These are phyloP conservation scores for Fomitopsis pinicola DNA, from an alignment of 1,284 basidiomycete genomes.

Conservation along the genomic window DNA sequence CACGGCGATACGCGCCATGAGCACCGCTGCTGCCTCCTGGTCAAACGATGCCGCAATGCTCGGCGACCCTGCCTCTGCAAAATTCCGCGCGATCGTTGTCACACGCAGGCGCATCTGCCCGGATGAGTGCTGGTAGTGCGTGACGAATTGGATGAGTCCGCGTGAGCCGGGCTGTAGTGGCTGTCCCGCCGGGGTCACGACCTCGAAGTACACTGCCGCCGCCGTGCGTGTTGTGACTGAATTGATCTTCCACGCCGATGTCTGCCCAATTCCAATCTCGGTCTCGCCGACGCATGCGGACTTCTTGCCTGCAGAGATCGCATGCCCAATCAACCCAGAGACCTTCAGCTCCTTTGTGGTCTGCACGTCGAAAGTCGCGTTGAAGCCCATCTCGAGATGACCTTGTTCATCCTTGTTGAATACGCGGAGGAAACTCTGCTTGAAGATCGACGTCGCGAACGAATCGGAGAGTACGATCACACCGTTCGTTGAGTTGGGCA, in stretches of 20 bases:
- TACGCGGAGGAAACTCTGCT: conserved; percentile 93
- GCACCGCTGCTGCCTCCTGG: conserved; percentile 96
- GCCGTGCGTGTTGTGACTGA: conserved; percentile 86
- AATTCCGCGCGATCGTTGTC: conserved; percentile 95
- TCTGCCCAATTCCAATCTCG: conserved; percentile 98
- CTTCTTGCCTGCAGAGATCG: conserved; percentile 96
- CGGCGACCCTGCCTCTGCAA: conserved; percentile 94
- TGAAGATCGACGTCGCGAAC: conserved; percentile 98
- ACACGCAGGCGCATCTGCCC: conserved; percentile 94
- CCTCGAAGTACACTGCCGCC: conserved; percentile 96
- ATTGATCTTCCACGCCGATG: conserved; percentile 99
- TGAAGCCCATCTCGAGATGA: conserved; percentile 96
- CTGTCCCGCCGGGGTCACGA: conserved; percentile 97
- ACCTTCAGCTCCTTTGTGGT: conserved; percentile 99
- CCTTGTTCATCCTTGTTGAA: conserved; percentile 96
- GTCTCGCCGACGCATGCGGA: conserved; percentile 97
- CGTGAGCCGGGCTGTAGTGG: conserved; percentile 88
- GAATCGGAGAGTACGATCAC: conserved; percentile 96
- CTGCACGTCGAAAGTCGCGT: conserved; percentile 98
- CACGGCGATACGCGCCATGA: conserved; percentile 98
- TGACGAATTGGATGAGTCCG: conserved; percentile 97
- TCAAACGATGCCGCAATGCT: conserved; percentile 94
- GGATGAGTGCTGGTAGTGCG: conserved; percentile 97
- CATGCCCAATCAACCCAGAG: conserved; percentile 96
- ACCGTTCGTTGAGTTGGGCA: conserved; percentile 95